A percentile compares a stretch with the other conserved stretches of the same genome.
Evolutionary conservation across 1,139 yeast species (phyloP).

Genomic region (Saccharomyces pastorianus): DNA sequence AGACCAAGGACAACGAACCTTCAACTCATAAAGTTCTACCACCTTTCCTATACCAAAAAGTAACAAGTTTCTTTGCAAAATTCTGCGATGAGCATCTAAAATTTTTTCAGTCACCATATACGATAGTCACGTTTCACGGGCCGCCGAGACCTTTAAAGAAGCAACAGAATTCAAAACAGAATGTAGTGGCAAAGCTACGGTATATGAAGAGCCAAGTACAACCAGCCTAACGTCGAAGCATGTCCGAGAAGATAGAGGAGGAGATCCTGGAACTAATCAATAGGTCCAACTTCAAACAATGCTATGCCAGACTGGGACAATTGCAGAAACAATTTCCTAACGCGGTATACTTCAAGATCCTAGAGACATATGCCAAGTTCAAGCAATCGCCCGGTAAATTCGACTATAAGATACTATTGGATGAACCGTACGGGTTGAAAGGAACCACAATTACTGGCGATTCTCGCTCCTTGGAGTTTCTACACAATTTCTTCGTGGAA

Average conservation of each 20-base stretch:
- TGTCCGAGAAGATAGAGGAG: constrained; percentile 13
- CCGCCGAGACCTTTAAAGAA: neutral
- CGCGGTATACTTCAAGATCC: constrained; percentile 17
- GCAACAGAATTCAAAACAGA: neutral
- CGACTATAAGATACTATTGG: constrained; percentile 14
- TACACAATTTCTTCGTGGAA: constrained; percentile 24
- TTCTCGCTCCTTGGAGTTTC: constrained; percentile 17
- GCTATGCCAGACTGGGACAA: constrained; percentile 17
- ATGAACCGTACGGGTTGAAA: constrained; percentile 15
- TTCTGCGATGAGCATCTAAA: neutral
- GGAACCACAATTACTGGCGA: constrained; percentile 20
- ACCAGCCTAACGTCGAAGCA: neutral
- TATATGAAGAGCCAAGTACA: neutral
- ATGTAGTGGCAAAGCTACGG: neutral
- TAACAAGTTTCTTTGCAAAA: neutral
- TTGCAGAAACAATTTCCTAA: constrained; percentile 22
- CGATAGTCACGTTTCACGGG: neutral
- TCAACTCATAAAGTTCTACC: neutral
- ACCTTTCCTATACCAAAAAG: neutral
- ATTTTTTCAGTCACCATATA: neutral
- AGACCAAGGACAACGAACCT: neutral
- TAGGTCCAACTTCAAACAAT: constrained; percentile 24
- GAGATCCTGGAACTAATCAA: constrained; percentile 22
- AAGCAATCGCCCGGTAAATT: constrained; percentile 25
- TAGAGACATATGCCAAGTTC: constrained; percentile 25